These are phyloP conservation scores for Terana coerulea DNA, from an alignment of 768 basidiomycete genomes.

Conservation along the genomic window DNA sequence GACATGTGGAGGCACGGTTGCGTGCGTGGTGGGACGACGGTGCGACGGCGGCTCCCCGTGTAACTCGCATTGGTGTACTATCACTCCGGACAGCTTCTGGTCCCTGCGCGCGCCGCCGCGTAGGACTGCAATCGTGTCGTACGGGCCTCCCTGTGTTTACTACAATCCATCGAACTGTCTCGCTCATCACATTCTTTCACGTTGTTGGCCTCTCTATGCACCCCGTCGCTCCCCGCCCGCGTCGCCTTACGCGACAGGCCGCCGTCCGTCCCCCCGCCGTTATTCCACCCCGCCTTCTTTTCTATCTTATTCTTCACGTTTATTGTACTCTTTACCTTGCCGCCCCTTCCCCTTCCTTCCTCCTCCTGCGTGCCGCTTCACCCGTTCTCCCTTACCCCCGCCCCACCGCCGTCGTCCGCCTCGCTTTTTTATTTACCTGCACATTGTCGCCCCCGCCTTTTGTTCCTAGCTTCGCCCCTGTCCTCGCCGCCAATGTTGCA, in stretches of 20 bases:
- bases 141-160: slow-evolving; percentile 20
- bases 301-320: slow-evolving; percentile 84
- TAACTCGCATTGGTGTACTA: slow-evolving; percentile 26
- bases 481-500: slow-evolving; percentile 39
- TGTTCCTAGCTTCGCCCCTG: slow-evolving; percentile 15
- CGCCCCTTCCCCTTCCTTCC: slow-evolving; percentile 23
- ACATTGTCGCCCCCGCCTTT: slow-evolving; percentile 24
- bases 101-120: slow-evolving; percentile 18
- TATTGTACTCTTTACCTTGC: slow-evolving; percentile 54
- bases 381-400: slow-evolving; percentile 12
- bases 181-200: slow-evolving; percentile 40
- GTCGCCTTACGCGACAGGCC: slow-evolving; percentile 43
- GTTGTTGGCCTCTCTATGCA: slow-evolving; percentile 38
- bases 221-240: slow-evolving; percentile 21
- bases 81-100: slow-evolving; percentile 21
- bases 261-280: slow-evolving; percentile 38
- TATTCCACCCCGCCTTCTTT: slow-evolving; percentile 51
- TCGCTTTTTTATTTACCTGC: slow-evolving; percentile 20
- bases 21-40: slow-evolving; percentile 18
- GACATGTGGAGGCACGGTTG: slow-evolving; percentile 12
- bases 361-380: slow-evolving; percentile 32
- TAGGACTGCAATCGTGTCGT: slow-evolving; percentile 6
- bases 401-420: slow-evolving; percentile 15
- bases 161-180: slow-evolving; percentile 30
- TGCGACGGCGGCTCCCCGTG: slow-evolving; percentile 16